Base-by-base conservation (phyloP, 2,329 filamentous ascomycete genomes). In the Stachybotrys chartarum region DNA sequence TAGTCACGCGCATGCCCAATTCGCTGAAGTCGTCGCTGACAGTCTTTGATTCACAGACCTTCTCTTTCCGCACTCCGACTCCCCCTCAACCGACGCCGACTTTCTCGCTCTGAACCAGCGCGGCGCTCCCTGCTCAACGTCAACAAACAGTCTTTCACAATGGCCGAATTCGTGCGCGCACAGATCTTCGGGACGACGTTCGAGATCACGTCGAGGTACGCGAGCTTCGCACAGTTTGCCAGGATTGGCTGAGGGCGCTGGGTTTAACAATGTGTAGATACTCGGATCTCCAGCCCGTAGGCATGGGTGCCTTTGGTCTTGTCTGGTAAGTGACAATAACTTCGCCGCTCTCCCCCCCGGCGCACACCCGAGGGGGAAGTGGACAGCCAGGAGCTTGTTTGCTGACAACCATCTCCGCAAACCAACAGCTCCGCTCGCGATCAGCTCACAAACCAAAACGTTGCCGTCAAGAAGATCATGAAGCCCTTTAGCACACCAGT, bases 381-480 rank as follows among this genome's bases (percentile, higher is more conserved):
- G 24, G 24, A 24, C 24, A 24, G 24, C 24, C 24, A 24, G 24
- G 24, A 24, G 24, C 24, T 24, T 24, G 24, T 24, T 24, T 24
- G 51, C 56, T 56, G 42, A 62, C 49, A 32, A 8, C 51, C 53
- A 30, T 50, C 50, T 48, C 46, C 51, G 12, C 44, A 50, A 50
- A 31, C n/a, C 42, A 51, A 59, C 61, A 97, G 93, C 76, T 97
- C 94, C 61, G 94, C 94, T 56, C 93, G 91, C 76, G 94, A 99
- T 74, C 92, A 97, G 78, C 91, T 99, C 75, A 97, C 94, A 58
- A 90, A 84, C 72, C 92, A 97, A 74, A 91, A 92, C 75, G 94
- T 99, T 59, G 94, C 94, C 57, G 92, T 99, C 71, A 99, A 99
- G 84, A 99, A 99, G 84, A 99, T 99, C 70, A 97, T 99, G 93